These are phyloP conservation scores for Trametes polyzona DNA, from an alignment of 1,284 basidiomycete genomes.

Conservation along the genomic window DNA sequence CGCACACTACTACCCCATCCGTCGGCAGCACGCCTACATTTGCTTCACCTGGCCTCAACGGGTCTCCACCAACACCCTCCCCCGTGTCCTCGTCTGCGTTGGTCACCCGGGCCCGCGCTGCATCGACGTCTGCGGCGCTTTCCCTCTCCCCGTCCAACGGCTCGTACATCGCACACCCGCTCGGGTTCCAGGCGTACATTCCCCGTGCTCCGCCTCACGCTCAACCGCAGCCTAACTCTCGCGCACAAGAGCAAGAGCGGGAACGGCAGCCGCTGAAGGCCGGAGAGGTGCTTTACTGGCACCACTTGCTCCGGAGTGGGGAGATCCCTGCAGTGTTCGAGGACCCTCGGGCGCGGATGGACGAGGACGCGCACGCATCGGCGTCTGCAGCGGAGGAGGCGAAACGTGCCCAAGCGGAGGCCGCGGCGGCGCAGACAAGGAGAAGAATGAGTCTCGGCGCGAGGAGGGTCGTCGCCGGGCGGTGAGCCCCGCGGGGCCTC, in stretches of 20 bases:
- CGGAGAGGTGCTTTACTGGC: conserved; percentile 80
- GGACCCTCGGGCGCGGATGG: conserved; percentile 51
- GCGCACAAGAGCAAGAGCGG: neutral
- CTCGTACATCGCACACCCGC: conserved; percentile 25
- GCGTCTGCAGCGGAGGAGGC: neutral
- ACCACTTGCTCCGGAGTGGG: conserved; percentile 72
- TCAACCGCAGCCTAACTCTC: too few relatives aligned
- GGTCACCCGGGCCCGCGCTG: conserved; percentile 26
- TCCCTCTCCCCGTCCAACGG: too few relatives aligned
- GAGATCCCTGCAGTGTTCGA: conserved; percentile 73
- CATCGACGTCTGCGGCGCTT: conserved; percentile 28
- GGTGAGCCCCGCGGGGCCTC: neutral
- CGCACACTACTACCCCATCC: conserved; percentile 14
- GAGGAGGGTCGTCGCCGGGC: neutral
- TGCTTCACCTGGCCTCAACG: conserved; percentile 42
- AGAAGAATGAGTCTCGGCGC: neutral
- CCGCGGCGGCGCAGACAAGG: neutral
- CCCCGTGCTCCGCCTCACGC: neutral
- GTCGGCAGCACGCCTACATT: neutral
- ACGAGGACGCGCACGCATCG: neutral
- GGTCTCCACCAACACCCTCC: conserved; percentile 11
- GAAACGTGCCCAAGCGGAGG: neutral
- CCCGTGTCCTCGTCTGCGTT: conserved; percentile 2
- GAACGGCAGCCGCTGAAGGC: conserved; percentile 44
- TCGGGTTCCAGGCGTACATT: conserved; percentile 16